Conservation (phyloP, 2,329 filamentous ascomycete genomes). For the Talaromyces sp. region DNA sequence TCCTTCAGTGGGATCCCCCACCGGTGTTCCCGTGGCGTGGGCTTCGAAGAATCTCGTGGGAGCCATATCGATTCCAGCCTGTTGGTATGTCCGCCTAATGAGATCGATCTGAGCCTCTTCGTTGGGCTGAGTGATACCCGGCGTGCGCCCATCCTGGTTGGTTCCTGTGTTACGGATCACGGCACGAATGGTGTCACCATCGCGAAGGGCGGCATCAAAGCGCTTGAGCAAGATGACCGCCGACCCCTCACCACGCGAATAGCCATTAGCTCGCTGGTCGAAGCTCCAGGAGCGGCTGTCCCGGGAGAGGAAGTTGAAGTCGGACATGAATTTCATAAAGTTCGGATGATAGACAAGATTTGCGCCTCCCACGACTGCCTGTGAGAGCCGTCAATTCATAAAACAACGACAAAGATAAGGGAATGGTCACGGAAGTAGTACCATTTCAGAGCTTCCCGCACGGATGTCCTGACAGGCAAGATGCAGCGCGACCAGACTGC, state of each 20-base stretch:
- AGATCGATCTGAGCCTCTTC: not conserved
- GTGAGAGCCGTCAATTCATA: conserved; percentile 10
- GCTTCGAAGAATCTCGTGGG: not conserved
- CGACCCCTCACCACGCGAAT: conserved; percentile 45
- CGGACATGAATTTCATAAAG: conserved; percentile 21
- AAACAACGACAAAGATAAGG: not conserved
- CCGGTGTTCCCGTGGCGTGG: not conserved
- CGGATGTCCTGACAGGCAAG: conserved; percentile 23
- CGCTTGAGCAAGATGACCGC: conserved; percentile 43
- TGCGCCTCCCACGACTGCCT: conserved; percentile 26
- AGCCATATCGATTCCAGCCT: not conserved
- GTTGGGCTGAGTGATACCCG: conserved; percentile 42
- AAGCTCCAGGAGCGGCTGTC: conserved; percentile 29
- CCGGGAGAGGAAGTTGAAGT: conserved; percentile 8
- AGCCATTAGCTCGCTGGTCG: conserved; percentile 43
- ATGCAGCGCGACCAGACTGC: conserved; percentile 23
- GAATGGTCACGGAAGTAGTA: not conserved
- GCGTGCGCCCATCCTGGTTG: conserved; percentile 40
- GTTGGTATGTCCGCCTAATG: not conserved
- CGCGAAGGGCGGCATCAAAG: conserved; percentile 39
- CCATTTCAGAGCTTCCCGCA: conserved; percentile 20
- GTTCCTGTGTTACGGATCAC: conserved; percentile 25
- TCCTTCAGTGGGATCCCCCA: not conserved
- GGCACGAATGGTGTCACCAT: conserved; percentile 37
- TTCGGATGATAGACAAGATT: conserved; percentile 37